Base-by-base conservation (phyloP, 1,139 yeast genomes). In the Hansenula sp. region DNA sequence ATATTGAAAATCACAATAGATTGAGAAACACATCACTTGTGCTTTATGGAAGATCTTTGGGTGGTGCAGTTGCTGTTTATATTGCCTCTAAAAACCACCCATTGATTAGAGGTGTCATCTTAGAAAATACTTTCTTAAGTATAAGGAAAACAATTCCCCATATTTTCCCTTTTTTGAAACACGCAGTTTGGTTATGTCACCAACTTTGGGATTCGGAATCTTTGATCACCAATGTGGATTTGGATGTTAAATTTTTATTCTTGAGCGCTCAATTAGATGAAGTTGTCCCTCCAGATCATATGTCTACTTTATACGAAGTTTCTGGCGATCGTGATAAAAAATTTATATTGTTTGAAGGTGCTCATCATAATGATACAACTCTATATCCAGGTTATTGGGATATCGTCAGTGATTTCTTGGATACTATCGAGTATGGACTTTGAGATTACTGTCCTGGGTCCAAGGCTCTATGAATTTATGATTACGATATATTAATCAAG, bases 1-100 rank as follows among this genome's bases (percentile, higher is more conserved):
- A 74, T 57, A 63, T 93, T 36, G 56, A 69, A 1, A 55, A 67
- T 1, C 83, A 84, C 54, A 74, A 72, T 33, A 74, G 72, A 42
- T 74, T 81, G 46, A 68, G 70, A 41, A 64, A 71, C 42, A 74
- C 85, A 1, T 69, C 81, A 16, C 54, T 91, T 5, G 67, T 89
- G 1, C 71, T 90, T 16, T 91, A 90, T 60, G 99, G 99, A 2
- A 74, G 97, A 45, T 87, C 96, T 5, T 70, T 93, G 21, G 99
- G 99, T 24, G 98, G 99, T 1, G 99, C 99, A 0, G 96, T 89
- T 24, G 90, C 96, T 8, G 77, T 90, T 18, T 86, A 90, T 62
- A 77, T 89, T 42, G 91, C 95, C 0, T 74, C 90, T 2, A 67
- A 70, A 41, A 71, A 73, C 63, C 66, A 78, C 2, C 55, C 65